Conservation (phyloP, 345 rosid species). For the Erodium maritimum region DNA sequence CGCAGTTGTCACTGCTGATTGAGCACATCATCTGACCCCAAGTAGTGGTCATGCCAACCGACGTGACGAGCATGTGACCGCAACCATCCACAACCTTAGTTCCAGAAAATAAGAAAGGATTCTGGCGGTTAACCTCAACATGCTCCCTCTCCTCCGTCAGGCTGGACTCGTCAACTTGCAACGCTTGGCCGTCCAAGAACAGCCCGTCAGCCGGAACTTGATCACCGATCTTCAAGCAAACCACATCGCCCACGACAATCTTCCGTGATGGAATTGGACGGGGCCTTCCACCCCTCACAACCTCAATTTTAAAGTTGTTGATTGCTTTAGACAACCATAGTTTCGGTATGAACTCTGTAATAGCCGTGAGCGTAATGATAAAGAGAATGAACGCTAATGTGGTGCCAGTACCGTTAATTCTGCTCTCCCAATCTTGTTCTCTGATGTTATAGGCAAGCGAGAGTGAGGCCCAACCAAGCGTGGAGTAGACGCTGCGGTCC, state of each 20-base stretch:
- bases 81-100: conserved; percentile 45
- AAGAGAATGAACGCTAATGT: conserved; percentile 44
- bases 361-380: conserved; percentile 38
- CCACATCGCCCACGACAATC: conserved; percentile 52
- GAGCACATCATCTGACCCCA: conserved; percentile 80
- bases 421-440: conserved; percentile 48
- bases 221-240: conserved; percentile 50
- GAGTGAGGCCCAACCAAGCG: conserved; percentile 42
- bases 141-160: conserved; percentile 54
- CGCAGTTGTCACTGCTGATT: conserved; percentile 26
- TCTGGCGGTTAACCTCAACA: conserved; percentile 21
- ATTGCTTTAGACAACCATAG: conserved; percentile 42
- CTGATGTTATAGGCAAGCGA: conserved; percentile 54
- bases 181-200: conserved; percentile 32
- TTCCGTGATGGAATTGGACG: conserved; percentile 38
- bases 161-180: conserved; percentile 52
- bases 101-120: conserved; percentile 56
- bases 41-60: conserved; percentile 59
- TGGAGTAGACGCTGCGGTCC: conserved; percentile 41
- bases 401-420: conserved; percentile 72
- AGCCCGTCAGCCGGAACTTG: conserved; percentile 65
- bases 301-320: conserved; percentile 40
- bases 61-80: conserved; percentile 48
- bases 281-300: conserved; percentile 35
- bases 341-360: conserved; percentile 37